Evolutionary conservation across 495 filamentous ascomycete genomes (phyloP), one percentile per base, ranked within the genome.

Genomic region (Penicillium riverlandense): DNA sequence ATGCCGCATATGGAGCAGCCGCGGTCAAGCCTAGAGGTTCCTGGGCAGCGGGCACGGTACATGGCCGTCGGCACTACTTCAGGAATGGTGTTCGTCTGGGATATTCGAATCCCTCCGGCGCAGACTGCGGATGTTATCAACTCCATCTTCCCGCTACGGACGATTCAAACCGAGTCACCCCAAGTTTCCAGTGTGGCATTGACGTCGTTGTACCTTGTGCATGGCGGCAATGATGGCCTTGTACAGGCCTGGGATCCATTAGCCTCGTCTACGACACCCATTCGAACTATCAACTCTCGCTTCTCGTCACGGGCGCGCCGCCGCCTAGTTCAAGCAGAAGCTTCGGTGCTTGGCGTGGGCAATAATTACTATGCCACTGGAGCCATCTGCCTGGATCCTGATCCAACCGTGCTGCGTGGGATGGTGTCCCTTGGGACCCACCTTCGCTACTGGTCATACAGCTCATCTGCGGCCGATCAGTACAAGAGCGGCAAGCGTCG

Each of bases 241-340:
- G 90, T 97, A 7, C 92, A 97, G 57, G 86, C 88, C 6, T 98
- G 94, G 94, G 92, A 98, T 70, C 89, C 87, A 14, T 67, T 98
- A 16, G 88, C 85, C 2, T 97, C 92, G 0, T 85, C 76, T 6
- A 67, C 77, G 8, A 77, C 81, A 16, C 89, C 91, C 0, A 78
- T 97, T 47, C 82, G 90, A 14, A 96, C 90, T 4, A 75, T 98
- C 41, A 92, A 95, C 48, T 90, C 89, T 0, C 83, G 87, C 8
- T 92, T 95, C 54, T 85, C 86, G 1, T 80, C 83, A 13, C 83
- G 90, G 8, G 85, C 90, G 34, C 79, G 86, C 38, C 82, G 86
- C 43, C 76, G 81, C 2, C 67, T 89, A 34, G 73, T 83, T 5
- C 86, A 88, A 57, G 84, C 83, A 6, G 83, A 85, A 60, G 79